Conservation (phyloP, 2,329 filamentous ascomycete genomes). For the Trichoderma koningiopsis region DNA sequence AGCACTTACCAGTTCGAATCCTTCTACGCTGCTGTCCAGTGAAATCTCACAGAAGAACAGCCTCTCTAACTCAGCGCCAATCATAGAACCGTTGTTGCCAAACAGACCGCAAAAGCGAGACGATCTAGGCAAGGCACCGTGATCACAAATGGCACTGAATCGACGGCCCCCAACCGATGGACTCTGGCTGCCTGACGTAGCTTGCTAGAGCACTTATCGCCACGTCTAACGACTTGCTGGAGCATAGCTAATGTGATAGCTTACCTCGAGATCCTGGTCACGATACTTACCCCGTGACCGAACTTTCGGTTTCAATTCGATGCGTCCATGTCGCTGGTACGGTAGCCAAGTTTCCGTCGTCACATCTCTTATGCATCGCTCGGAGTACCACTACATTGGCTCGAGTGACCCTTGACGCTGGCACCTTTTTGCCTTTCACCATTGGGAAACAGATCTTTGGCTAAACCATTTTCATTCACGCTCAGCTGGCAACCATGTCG, state of each 20-base stretch:
- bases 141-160: background rate
- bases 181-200: background rate
- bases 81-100: background rate
- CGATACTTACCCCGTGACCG: background rate
- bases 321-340: background rate
- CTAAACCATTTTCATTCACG: constrained; percentile 1
- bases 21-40: constrained; percentile 4
- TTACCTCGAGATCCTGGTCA: background rate
- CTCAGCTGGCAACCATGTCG: constrained; percentile 3
- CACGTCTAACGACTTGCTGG: background rate
- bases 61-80: background rate
- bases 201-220: background rate
- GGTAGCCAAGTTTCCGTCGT: background rate
- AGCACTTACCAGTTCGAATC: background rate
- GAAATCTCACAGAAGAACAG: background rate
- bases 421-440: background rate
- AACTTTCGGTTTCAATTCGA: background rate
- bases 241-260: background rate
- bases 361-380: background rate
- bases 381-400: background rate
- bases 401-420: constrained; percentile 1
- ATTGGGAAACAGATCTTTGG: background rate
- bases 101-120: background rate
- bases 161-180: background rate
- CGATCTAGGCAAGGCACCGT: background rate